Conservation (phyloP, 1,284 basidiomycete genomes). For the Rhodotorula sp. region DNA sequence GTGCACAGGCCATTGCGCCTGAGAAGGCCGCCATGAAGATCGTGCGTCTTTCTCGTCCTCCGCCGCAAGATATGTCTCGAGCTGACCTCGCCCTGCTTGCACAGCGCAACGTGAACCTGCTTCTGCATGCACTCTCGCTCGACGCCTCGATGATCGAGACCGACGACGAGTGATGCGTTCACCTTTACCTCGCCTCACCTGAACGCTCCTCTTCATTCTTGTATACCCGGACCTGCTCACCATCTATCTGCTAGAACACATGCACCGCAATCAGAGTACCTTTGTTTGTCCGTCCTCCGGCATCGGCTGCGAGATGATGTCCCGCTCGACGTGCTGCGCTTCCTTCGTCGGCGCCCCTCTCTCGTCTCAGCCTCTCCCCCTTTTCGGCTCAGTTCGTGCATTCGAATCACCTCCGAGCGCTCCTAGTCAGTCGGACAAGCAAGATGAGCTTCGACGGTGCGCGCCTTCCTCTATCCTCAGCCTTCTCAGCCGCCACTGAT, state of each 20-base stretch:
- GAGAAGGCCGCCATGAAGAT: slow-evolving; percentile 42
- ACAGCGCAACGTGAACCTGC: slow-evolving; percentile 72
- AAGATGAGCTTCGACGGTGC: background rate
- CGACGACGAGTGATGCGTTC: slow-evolving; percentile 9
- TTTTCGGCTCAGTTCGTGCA: background rate
- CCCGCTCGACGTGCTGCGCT: background rate
- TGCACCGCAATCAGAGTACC: too few species aligned
- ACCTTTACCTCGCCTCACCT: background rate
- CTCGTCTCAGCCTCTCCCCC: background rate
- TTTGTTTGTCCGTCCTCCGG: background rate
- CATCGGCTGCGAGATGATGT: background rate
- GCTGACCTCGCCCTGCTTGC: background rate
- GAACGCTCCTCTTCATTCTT: background rate
- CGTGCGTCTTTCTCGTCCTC: slow-evolving; percentile 15
- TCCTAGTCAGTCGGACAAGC: too few species aligned
- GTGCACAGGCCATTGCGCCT: slow-evolving; percentile 48
- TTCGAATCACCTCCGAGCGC: background rate
- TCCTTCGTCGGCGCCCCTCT: too few species aligned
- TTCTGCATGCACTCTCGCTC: slow-evolving; percentile 78
- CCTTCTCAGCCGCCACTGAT: background rate
- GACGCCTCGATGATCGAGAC: slow-evolving; percentile 58
- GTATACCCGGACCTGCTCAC: background rate
- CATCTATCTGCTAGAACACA: too few species aligned
- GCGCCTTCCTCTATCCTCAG: too few species aligned
- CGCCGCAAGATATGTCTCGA: background rate